Percentiles rank a stretch among this genome's conserved stretches.
Conservation (phyloP, 2,329 filamentous ascomycete species). For the Thelonectria rubi region DNA sequence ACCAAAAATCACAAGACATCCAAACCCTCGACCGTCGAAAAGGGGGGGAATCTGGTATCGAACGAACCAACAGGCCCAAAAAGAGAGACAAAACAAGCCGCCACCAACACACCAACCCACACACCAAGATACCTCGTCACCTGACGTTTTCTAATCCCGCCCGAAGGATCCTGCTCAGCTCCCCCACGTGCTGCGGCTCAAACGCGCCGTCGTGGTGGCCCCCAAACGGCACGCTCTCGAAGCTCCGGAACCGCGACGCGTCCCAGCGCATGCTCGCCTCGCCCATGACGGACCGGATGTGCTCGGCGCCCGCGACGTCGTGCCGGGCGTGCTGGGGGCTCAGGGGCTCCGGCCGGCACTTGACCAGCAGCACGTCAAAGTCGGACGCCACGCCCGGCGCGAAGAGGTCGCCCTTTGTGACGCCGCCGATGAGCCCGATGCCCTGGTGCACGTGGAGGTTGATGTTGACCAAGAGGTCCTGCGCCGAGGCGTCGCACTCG, state of each 20-base stretch:
- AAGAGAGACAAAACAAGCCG: background rate
- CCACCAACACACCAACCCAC: no score
- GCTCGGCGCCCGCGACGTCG: slow-evolving; percentile 13
- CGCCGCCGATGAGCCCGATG: slow-evolving; percentile 32
- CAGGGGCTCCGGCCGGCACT: slow-evolving; percentile 27
- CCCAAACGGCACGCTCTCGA: slow-evolving; percentile 34
- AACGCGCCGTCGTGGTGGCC: slow-evolving; percentile 38
- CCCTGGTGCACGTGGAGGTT: slow-evolving; percentile 36
- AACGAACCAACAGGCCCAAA: slow-evolving; percentile 1
- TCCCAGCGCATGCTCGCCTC: slow-evolving; percentile 37
- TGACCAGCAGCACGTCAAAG: slow-evolving; percentile 36
- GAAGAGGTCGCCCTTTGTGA: slow-evolving; percentile 35
- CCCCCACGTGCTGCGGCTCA: slow-evolving; percentile 31
- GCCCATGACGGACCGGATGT: slow-evolving; percentile 31
- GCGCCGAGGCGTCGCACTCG: slow-evolving; percentile 9
- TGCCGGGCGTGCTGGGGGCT: slow-evolving; percentile 3
- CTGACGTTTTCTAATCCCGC: slow-evolving; percentile 26
- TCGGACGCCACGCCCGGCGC: slow-evolving; percentile 23
- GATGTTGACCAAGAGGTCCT: slow-evolving; percentile 33
- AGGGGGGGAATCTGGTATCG: background rate
- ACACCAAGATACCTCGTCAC: slow-evolving; percentile 11
- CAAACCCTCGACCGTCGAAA: slow-evolving; percentile 6
- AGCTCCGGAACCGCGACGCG: slow-evolving; percentile 30
- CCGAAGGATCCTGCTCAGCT: slow-evolving; percentile 35
- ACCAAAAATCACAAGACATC: background rate